Percentiles rank a stretch among this genome's conserved stretches.
Conservation (phyloP, 371 early-diverging fungal species). For the Ordospora colligata region DNA sequence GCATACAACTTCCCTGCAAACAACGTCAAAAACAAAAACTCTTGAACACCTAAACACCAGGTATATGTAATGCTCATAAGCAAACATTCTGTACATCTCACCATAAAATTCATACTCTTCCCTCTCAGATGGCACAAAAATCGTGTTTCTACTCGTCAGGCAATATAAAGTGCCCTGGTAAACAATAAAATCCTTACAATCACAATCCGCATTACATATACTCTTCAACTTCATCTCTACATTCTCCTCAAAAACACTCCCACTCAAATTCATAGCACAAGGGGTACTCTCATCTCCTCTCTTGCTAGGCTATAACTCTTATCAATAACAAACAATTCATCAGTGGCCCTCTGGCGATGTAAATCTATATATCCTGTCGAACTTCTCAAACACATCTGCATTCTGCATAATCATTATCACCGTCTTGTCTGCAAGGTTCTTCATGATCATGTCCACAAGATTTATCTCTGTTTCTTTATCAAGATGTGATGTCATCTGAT, state of each 20-base stretch:
- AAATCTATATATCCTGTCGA: slow-evolving; percentile 57
- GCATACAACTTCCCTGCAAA: background rate
- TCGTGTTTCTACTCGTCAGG: background rate
- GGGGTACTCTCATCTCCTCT: no score
- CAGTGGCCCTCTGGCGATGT: no score
- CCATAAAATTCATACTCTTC: background rate
- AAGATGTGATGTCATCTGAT: slow-evolving; percentile 29
- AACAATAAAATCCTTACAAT: background rate
- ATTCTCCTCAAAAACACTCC: no score
- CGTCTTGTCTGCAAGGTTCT: slow-evolving; percentile 66
- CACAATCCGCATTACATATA: background rate
- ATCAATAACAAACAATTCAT: no score
- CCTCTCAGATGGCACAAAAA: background rate
- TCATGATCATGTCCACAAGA: slow-evolving; percentile 75
- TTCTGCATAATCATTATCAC: slow-evolving; percentile 80
- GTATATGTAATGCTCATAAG: background rate
- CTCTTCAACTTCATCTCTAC: no score
- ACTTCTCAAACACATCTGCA: slow-evolving; percentile 66
- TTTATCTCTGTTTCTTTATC: slow-evolving; percentile 60
- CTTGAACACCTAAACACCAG: background rate
- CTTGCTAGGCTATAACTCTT: no score
- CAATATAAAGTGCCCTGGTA: background rate
- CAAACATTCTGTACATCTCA: background rate
- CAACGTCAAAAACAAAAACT: background rate
- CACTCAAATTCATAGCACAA: no score